Evolutionary conservation across 1,284 basidiomycete genomes (phyloP), one percentile per base, ranked within the genome.

Genomic region (Fereydounia khargensis): DNA sequence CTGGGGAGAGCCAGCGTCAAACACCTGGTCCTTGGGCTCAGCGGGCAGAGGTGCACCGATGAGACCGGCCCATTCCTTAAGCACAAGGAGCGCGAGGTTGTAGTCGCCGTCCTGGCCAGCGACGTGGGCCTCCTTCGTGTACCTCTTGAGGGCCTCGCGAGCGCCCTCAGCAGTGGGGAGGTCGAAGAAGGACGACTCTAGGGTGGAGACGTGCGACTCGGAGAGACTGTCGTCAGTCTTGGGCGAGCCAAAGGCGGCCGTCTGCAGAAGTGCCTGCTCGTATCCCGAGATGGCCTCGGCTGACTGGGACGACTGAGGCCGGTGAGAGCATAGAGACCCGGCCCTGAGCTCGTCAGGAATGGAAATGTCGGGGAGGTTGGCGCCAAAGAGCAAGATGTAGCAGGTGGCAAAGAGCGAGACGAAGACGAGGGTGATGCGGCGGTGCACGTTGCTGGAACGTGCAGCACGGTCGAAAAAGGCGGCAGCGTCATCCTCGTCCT

Each of bases 1-100:
- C 19, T 67, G 38, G 22, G 41, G 3, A 7, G 64, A 59, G 20
- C 73, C 73, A 6, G 73, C 69, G n/a, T 75, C 71, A 22, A 63
- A 69, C 36, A 75, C 52, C 23, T 56, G 40, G 0, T 62, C 39
- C 14, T 39, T 48, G 5, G 63, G 44, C 23, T 74, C 33, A 8
- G 53, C 27, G 31, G 61, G 43, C 7, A 62, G 39, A 11, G 50
- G 41, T 4, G 55, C 54, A 17, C 62, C 68, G 22, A 75, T 52
- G 28, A 66, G 56, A 23, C 38, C 36, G n/a, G 52, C 64, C 70
- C 70, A 75, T 23, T 73, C 63, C 21, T 52, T 14, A 32, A 67
- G 39, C 27, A 65, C 47, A 23, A 56, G 49, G 23, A 65, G 39
- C 2, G 66, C 65, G 1, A 65, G 60, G 6, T 57, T 44, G 38